Conservation (phyloP, 2,329 filamentous ascomycete genomes). For the Chaetomiaceae sp. region DNA sequence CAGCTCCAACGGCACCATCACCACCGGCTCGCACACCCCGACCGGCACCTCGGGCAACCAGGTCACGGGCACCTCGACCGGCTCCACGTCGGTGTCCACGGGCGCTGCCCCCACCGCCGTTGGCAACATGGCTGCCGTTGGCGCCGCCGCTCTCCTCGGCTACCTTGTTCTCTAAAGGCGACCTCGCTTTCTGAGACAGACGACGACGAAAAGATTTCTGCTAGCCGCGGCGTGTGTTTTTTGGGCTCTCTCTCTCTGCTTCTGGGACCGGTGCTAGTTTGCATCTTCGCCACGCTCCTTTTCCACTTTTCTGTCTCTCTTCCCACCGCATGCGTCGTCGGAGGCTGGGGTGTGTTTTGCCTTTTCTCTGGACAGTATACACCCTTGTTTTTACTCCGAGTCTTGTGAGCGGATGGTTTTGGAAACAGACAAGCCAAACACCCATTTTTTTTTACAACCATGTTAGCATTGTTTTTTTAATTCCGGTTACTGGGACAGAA, state of each 20-base stretch:
- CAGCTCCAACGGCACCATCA: conserved; percentile 14
- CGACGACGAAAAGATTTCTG: background rate
- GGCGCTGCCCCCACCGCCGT: conserved; percentile 24
- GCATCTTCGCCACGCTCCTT: conserved; percentile 21
- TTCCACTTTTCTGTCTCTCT: background rate
- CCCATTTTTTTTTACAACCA: background rate
- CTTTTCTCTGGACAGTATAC: too few species aligned
- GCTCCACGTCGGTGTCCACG: conserved; percentile 16
- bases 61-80: conserved; percentile 11
- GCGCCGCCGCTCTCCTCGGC: conserved; percentile 25
- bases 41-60: conserved; percentile 2
- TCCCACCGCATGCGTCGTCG: too few species aligned
- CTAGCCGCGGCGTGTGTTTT: background rate
- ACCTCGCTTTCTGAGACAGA: too few species aligned
- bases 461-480: conserved; percentile 10
- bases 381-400: too few species aligned
- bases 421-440: background rate
- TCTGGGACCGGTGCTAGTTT: conserved; percentile 18
- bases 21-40: conserved; percentile 10
- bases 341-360: too few species aligned
- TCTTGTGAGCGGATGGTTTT: too few species aligned
- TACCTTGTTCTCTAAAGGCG: conserved; percentile 26
- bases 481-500: conserved; percentile 2
- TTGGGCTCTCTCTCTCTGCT: conserved; percentile 5
- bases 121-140: conserved; percentile 23